A percentile compares a stretch with the other conserved stretches of the same genome.
Evolutionary conservation across 2,329 filamentous ascomycete genomes (phyloP).

Genomic region (Endocalyx cinctus): DNA sequence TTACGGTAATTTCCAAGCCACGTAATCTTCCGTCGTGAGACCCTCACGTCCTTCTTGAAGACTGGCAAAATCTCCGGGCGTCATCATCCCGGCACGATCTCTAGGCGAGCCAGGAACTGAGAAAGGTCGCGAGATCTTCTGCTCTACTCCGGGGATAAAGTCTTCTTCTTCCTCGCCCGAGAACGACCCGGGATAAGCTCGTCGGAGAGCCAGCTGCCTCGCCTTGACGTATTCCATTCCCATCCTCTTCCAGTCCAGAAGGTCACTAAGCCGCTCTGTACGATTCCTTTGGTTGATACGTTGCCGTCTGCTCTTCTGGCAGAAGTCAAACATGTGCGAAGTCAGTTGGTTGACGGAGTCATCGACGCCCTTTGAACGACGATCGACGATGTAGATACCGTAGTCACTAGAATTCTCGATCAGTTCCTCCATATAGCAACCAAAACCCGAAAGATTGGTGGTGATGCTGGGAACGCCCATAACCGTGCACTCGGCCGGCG

Average conservation of each 20-base stretch:
- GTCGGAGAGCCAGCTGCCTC: slow-evolving; percentile 81
- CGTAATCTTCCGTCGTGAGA: slow-evolving; percentile 92
- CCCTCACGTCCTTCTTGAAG: slow-evolving; percentile 92
- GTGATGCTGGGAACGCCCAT: slow-evolving; percentile 99
- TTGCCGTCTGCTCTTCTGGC: slow-evolving; percentile 86
- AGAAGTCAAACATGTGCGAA: slow-evolving; percentile 90
- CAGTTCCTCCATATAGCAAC: slow-evolving; percentile 98
- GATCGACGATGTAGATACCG: slow-evolving; percentile 98
- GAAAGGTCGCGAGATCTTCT: slow-evolving; percentile 92
- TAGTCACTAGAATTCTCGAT: slow-evolving; percentile 98
- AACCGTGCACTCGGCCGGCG: slow-evolving; percentile 94
- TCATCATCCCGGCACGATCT: slow-evolving; percentile 96
- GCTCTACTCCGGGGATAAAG: slow-evolving; percentile 86
- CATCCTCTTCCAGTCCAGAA: slow-evolving; percentile 99
- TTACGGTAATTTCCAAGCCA: slow-evolving; percentile 97
- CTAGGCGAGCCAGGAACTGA: slow-evolving; percentile 91
- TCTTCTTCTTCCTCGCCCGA: slow-evolving; percentile 75
- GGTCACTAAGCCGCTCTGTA: slow-evolving; percentile 88
- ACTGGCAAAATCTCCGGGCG: slow-evolving; percentile 93
- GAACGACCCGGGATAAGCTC: slow-evolving; percentile 88
- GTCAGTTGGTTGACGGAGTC: slow-evolving; percentile 96
- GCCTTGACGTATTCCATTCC: slow-evolving; percentile 99
- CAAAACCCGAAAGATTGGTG: slow-evolving; percentile 94
- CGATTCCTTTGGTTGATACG: slow-evolving; percentile 98
- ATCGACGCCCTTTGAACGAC: slow-evolving; percentile 90